These are phyloP conservation scores for Ceratobasidium sp. DNA, from an alignment of 1,284 basidiomycete genomes.

Conservation along the genomic window DNA sequence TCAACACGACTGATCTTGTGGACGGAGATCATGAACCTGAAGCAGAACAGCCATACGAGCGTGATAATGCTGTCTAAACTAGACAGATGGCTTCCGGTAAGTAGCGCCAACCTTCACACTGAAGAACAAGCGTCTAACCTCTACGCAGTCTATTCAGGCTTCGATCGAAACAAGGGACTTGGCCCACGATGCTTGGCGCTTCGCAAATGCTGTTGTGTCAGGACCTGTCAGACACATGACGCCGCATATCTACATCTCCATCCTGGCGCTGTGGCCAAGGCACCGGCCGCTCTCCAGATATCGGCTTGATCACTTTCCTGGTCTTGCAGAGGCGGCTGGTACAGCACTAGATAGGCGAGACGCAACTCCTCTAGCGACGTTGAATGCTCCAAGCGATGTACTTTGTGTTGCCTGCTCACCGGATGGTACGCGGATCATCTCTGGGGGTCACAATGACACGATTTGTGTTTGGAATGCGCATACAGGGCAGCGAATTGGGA, in stretches of 20 bases:
- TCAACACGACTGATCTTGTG: neutral
- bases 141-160: neutral
- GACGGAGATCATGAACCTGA: constrained; percentile 25
- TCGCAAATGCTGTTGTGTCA: neutral
- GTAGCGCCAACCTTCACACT: neutral
- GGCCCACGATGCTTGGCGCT: constrained; percentile 1
- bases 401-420: neutral
- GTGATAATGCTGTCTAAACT: neutral
- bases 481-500: neutral
- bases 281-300: neutral
- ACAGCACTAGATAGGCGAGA: neutral
- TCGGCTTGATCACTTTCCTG: neutral
- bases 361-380: neutral
- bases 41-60: neutral
- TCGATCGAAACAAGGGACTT: neutral
- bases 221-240: neutral
- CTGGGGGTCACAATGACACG: neutral
- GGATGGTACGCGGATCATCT: no score
- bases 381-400: neutral
- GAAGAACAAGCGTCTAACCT: neutral
- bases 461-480: neutral
- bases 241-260: constrained; percentile 14
- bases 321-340: neutral
- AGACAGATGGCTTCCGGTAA: neutral
- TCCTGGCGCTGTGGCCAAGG: neutral